Evolutionary conservation across 2,329 filamentous ascomycete species (phyloP), one percentile per base, ranked within the genome.

Genomic region (Microascus cirrosus): DNA sequence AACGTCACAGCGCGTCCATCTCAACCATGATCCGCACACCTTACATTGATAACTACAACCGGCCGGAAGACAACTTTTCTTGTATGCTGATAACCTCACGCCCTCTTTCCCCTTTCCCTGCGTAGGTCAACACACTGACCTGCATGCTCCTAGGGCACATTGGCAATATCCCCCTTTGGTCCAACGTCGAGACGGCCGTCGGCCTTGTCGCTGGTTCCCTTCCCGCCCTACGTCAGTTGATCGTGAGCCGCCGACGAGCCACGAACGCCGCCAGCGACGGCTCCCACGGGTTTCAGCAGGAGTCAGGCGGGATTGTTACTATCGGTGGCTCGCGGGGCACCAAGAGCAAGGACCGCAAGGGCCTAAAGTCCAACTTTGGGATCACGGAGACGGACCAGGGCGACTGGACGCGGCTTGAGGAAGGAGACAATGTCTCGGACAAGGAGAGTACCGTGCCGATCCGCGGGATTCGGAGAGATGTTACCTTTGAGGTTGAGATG

Each of bases 1-100:
- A 15, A 45, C 28, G 20, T 32, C 13, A 28, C 8, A 55, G 54
- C 48, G 63, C 63, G 7, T 63, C 61, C 2, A 60, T 64, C 58
- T 63, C 61, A 55, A 64, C 63, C n/a, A 63, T 64, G 53, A 54
- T 64, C 35, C 60, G 63, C 28, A 63, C 61, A 18, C 61, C 63
- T n/a, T 64, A 64, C 53, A 58, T 64, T 53, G 60, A 63, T 53
- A 58, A 59, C 22, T 64, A 63, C 57, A 61, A 61, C 39, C 57
- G 56, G 11, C 59, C 61, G 5, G 32, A 57, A 6, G 62, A 64
- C 48, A 36, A 56, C 39, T 20, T 56, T 56, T 11, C 35, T n/a
- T 56, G 54, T 56, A 56, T 48, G 54, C 42, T 5, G 13, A 42
- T 53, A 58, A n/a, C 63, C 59, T 42, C n/a, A 55, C 39, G 12